These are phyloP conservation scores for Haplosporangium sp. DNA, from an alignment of 371 early-diverging fungal genomes.

Conservation along the genomic window DNA sequence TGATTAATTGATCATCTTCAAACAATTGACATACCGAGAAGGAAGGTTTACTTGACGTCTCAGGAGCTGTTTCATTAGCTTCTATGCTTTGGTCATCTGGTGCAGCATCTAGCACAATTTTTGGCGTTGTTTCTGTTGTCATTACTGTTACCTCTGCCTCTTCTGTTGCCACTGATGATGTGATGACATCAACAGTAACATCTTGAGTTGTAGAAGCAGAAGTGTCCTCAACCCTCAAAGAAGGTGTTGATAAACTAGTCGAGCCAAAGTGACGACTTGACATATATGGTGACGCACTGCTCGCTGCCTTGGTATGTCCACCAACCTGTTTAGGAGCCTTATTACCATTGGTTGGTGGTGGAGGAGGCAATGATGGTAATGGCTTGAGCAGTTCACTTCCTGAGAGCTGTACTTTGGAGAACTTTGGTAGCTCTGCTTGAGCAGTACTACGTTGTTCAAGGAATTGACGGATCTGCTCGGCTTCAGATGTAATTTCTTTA, in stretches of 20 bases:
- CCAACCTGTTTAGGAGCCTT: not conserved
- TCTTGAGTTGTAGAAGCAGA: not conserved
- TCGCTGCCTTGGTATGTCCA: constrained; percentile 18
- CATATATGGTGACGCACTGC: constrained; percentile 15
- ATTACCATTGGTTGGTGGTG: constrained; percentile 20
- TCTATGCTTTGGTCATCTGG: not conserved
- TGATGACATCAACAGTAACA: not conserved
- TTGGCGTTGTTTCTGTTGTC: not conserved
- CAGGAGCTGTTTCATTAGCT: not conserved
- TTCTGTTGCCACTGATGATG: not conserved
- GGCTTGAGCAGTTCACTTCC: constrained; percentile 42
- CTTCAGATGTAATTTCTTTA: constrained; percentile 33
- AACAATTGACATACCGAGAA: constrained; percentile 2
- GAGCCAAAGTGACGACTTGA: constrained; percentile 3
- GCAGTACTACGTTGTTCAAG: constrained; percentile 44
- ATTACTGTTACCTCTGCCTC: not conserved
- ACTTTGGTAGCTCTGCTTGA: constrained; percentile 50
- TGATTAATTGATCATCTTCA: too few relatives aligned
- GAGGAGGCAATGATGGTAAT: constrained; percentile 40
- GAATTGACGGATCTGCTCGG: constrained; percentile 39
- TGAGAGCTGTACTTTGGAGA: constrained; percentile 26
- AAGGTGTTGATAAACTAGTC: not conserved
- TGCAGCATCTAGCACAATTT: not conserved
- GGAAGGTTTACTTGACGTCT: not conserved
- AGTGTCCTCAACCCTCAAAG: not conserved